A percentile compares a stretch with the other conserved stretches of the same genome.
Conservation (phyloP, 768 basidiomycete species). For the Sporobolomyces pararoseus region DNA sequence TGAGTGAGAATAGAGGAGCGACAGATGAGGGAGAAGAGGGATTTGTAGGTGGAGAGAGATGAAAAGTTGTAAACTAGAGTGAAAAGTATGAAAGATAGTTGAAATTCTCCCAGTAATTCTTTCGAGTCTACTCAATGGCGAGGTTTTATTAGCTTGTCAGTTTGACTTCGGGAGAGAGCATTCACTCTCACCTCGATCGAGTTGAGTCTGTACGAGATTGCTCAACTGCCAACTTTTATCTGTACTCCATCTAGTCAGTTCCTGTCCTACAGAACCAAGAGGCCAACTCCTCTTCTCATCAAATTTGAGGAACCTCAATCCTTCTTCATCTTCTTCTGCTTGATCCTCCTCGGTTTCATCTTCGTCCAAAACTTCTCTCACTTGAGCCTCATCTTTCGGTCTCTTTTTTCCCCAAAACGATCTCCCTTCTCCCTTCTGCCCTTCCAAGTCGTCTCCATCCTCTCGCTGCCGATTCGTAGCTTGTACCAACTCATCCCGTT, state of each 20-base stretch:
- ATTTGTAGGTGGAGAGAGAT: conserved; percentile 49
- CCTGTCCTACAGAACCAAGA: conserved; percentile 49
- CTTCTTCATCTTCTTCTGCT: conserved; percentile 17
- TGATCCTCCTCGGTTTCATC: conserved; percentile 20
- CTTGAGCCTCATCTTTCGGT: conserved; percentile 9
- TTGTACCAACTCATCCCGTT: conserved; percentile 30
- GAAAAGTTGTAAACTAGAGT: conserved; percentile 51
- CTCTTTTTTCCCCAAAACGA: conserved; percentile 41
- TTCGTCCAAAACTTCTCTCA: conserved; percentile 3
- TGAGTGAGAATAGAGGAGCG: conserved; percentile 45
- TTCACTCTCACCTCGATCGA: conserved; percentile 45
- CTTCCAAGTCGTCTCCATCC: neutral
- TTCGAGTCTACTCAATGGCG: conserved; percentile 42
- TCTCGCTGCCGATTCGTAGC: neutral
- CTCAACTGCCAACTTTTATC: conserved; percentile 52
- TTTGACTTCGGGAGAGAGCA: neutral
- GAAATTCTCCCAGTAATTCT: conserved; percentile 48
- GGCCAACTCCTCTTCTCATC: conserved; percentile 51
- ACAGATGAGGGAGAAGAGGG: conserved; percentile 48
- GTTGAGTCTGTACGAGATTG: conserved; percentile 43
- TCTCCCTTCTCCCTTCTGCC: neutral
- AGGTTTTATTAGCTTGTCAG: too few relatives aligned
- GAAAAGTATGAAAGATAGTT: conserved; percentile 51
- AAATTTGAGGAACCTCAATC: conserved; percentile 47
- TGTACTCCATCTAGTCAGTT: conserved; percentile 48